These are phyloP conservation scores for Penicillium freii DNA, from an alignment of 2,329 filamentous ascomycete genomes.

Conservation along the genomic window DNA sequence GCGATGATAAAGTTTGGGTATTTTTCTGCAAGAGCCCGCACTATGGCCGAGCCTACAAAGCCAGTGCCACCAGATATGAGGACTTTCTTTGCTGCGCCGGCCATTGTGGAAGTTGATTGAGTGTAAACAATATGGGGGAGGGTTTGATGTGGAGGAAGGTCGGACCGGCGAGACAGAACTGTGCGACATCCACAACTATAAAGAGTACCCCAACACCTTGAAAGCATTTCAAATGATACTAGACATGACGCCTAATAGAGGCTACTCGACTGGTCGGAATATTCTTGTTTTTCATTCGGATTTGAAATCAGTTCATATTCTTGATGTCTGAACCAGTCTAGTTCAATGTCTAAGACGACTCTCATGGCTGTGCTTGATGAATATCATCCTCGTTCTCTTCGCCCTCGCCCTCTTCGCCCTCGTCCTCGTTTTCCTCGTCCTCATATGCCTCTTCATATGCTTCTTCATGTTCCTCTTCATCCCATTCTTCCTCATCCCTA, in stretches of 20 bases:
- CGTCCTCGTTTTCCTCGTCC: neutral
- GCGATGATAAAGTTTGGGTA: slow-evolving; percentile 38
- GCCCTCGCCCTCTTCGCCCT: neutral
- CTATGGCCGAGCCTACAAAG: slow-evolving; percentile 42
- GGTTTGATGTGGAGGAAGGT: neutral
- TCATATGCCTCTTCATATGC: neutral
- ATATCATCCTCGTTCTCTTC: neutral
- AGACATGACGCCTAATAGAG: neutral
- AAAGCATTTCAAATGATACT: neutral
- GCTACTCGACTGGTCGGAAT: neutral
- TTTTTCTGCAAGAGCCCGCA: slow-evolving; percentile 38
- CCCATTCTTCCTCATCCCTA: neutral
- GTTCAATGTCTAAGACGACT: neutral
- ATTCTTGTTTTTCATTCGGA: neutral
- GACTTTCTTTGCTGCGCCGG: slow-evolving; percentile 24
- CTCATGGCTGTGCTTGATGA: neutral
- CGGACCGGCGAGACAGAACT: neutral
- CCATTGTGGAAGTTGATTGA: slow-evolving; percentile 11
- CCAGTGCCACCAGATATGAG: slow-evolving; percentile 42
- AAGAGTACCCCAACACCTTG: no score
- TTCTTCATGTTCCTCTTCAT: neutral
- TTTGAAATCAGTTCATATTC: neutral
- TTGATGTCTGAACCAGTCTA: neutral
- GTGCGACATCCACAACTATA: neutral
- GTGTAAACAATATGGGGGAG: neutral